Evolutionary conservation across 2,329 filamentous ascomycete genomes (phyloP).

Genomic region (Hypomyces perniciosus): DNA sequence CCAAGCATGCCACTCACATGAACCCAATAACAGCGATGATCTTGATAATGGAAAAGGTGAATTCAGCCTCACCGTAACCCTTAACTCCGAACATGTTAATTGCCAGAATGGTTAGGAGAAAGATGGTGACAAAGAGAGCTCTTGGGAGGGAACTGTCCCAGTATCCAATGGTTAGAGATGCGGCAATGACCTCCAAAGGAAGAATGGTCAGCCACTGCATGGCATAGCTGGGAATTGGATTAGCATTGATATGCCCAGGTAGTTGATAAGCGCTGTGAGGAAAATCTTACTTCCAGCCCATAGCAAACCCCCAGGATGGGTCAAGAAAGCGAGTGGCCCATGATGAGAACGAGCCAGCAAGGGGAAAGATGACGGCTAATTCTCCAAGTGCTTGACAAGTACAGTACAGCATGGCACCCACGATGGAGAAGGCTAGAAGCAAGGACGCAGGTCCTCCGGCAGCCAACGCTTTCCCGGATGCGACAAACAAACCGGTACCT

Average conservation of each 20-base stretch:
- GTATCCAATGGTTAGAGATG: conserved; percentile 75
- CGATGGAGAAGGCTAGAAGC: conserved; percentile 69
- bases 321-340: conserved; percentile 91
- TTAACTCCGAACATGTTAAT: conserved; percentile 89
- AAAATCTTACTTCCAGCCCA: conserved; percentile 80
- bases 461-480: conserved; percentile 65
- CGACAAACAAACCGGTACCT: conserved; percentile 83
- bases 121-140: conserved; percentile 76
- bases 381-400: conserved; percentile 90
- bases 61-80: conserved; percentile 86
- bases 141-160: conserved; percentile 63
- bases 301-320: conserved; percentile 89
- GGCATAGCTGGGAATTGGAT: conserved; percentile 55
- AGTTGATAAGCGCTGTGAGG: neutral
- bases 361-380: conserved; percentile 82
- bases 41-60: conserved; percentile 81
- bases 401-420: conserved; percentile 84
- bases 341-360: conserved; percentile 85
- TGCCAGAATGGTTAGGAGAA: conserved; percentile 65
- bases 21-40: conserved; percentile 81
- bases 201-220: conserved; percentile 81
- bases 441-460: conserved; percentile 72
- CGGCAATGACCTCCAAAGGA: conserved; percentile 81
- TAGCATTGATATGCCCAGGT: neutral
- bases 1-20: conserved; percentile 51